Evolutionary conservation across 2,329 filamentous ascomycete species (phyloP).

Genomic region (Penicillium sp.): DNA sequence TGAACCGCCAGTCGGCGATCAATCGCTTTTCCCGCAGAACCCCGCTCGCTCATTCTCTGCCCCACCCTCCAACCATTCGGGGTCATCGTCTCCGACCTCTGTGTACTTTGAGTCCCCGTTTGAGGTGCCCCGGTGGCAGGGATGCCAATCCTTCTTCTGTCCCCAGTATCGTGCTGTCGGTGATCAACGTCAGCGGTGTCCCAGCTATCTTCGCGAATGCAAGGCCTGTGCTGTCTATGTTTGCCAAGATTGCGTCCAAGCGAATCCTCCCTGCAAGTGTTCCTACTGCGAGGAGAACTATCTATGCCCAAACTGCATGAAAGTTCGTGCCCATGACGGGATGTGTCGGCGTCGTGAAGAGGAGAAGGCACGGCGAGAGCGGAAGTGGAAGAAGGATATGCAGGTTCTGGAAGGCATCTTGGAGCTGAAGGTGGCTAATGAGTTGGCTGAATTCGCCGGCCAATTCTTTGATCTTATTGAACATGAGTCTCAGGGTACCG

Average conservation of each 20-base stretch:
- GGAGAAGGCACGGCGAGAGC: slow-evolving; percentile 35
- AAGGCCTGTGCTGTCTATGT: slow-evolving; percentile 43
- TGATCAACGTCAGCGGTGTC: slow-evolving; percentile 44
- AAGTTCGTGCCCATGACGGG: slow-evolving; percentile 36
- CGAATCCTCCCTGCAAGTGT: slow-evolving; percentile 41
- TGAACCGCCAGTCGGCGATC: slow-evolving; percentile 16
- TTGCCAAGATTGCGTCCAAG: slow-evolving; percentile 41
- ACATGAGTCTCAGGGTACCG: slow-evolving; percentile 2
- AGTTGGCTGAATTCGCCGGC: slow-evolving; percentile 38
- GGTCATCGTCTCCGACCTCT: slow-evolving; percentile 39
- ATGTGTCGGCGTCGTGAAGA: slow-evolving; percentile 37
- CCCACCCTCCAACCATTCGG: slow-evolving; percentile 38
- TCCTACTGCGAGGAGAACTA: slow-evolving; percentile 42
- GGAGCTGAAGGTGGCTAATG: slow-evolving; percentile 39
- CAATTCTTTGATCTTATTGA: slow-evolving; percentile 36
- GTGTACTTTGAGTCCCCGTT: slow-evolving; percentile 34
- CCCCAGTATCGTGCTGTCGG: slow-evolving; percentile 40
- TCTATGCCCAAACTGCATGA: slow-evolving; percentile 41
- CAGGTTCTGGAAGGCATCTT: slow-evolving; percentile 37
- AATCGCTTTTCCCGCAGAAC: slow-evolving; percentile 22
- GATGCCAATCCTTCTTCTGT: slow-evolving; percentile 47
- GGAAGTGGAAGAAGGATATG: slow-evolving; percentile 40
- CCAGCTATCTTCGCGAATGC: slow-evolving; percentile 42
- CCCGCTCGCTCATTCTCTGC: slow-evolving; percentile 36
- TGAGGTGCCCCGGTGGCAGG: slow-evolving; percentile 41